phyloP scores from a whole-genome alignment of 2,329 filamentous ascomycete species.

The Penicillium paneum region DNA sequence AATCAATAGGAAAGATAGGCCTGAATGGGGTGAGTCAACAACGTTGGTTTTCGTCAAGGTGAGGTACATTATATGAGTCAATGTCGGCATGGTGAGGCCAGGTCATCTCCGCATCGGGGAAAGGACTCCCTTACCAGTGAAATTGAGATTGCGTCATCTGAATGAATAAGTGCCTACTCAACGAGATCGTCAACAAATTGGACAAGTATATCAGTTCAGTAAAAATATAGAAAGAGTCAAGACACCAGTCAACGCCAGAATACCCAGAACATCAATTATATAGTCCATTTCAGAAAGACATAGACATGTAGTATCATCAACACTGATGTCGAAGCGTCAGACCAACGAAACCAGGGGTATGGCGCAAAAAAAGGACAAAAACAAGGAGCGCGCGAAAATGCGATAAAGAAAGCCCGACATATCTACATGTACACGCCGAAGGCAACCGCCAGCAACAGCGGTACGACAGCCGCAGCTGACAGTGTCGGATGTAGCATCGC shows the following conservation, averaged over 20 bases:
- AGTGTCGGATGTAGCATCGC: conserved; percentile 15
- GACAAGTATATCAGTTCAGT: not conserved
- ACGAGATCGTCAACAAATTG: not conserved
- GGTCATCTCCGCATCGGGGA: not conserved
- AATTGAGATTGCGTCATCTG: not conserved
- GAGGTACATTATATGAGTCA: not conserved
- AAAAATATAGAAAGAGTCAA: not conserved
- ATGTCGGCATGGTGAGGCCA: not conserved
- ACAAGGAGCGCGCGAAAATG: conserved; percentile 18
- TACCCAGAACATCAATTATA: not conserved
- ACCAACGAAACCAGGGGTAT: conserved; percentile 22
- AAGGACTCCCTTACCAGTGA: not conserved
- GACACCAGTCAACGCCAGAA: conserved; percentile 4
- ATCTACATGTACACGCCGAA: conserved; percentile 22
- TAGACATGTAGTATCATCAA: conserved; percentile 3
- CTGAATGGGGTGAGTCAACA: not conserved
- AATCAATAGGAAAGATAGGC: not conserved
- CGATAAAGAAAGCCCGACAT: conserved; percentile 9
- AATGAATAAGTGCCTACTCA: not conserved
- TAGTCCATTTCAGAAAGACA: not conserved
- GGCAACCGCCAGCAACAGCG: conserved; percentile 25
- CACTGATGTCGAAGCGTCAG: conserved; percentile 12
- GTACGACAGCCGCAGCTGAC: conserved; percentile 20
- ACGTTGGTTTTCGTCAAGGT: not conserved
- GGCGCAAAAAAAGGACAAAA: conserved; percentile 12